Conservation (phyloP, 179 eudicot species). For the Spergularia azorica region DNA sequence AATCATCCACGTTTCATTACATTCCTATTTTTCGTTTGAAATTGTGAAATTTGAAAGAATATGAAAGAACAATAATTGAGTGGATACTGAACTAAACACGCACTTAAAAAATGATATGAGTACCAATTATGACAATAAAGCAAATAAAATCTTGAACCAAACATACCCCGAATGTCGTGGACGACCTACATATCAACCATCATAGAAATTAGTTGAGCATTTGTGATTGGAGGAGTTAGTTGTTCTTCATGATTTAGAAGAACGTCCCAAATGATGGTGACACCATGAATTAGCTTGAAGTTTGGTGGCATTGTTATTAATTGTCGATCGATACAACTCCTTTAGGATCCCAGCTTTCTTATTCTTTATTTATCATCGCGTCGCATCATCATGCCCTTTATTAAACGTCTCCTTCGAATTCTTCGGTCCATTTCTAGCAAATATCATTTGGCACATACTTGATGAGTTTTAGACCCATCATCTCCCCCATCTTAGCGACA, state of each 20-base stretch:
- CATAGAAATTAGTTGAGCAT: constrained; percentile 8
- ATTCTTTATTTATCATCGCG: background rate
- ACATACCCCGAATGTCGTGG: constrained; percentile 12
- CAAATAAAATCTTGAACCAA: background rate
- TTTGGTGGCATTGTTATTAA: constrained; percentile 8
- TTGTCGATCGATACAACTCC: constrained; percentile 16
- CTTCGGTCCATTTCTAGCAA: constrained; percentile 5
- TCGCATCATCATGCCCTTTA: too few relatives aligned
- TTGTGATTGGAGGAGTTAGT: constrained; percentile 8
- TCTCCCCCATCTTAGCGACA: constrained; percentile 6
- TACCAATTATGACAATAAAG: too few relatives aligned
- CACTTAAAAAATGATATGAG: too few relatives aligned
- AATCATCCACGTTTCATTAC: too few relatives aligned
- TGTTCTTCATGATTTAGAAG: background rate
- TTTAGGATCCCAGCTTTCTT: background rate
- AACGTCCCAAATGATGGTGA: constrained; percentile 13
- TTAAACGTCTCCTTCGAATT: constrained; percentile 20
- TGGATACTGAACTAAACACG: too few relatives aligned
- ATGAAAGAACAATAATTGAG: too few relatives aligned
- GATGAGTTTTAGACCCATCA: background rate
- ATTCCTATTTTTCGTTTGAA: too few relatives aligned
- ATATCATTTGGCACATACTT: background rate
- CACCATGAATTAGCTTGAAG: background rate
- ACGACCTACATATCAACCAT: constrained; percentile 13
- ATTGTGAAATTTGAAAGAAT: too few relatives aligned